phyloP scores from a whole-genome alignment of 2,329 filamentous ascomycete species.

The Zasmidium citrigriseum region DNA sequence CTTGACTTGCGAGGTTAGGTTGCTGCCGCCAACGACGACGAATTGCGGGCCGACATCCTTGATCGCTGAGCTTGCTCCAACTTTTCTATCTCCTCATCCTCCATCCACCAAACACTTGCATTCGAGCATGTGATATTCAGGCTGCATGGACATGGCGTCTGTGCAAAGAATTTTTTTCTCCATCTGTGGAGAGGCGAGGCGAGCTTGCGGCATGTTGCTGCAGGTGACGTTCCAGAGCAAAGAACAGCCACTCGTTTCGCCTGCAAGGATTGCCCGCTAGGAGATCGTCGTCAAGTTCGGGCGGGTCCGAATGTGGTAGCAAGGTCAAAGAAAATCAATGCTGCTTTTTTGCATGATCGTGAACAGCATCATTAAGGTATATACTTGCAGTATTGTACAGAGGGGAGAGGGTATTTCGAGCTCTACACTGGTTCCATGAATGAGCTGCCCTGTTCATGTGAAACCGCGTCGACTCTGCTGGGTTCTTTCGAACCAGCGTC shows the following conservation, averaged over 20 bases:
- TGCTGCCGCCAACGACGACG: neutral
- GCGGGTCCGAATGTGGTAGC: neutral
- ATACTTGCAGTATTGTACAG: too few relatives aligned
- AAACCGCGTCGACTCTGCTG: too few relatives aligned
- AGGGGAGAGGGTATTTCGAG: too few relatives aligned
- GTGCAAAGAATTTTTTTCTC: neutral
- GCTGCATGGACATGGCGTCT: neutral
- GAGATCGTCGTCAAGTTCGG: neutral
- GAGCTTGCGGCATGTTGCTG: neutral
- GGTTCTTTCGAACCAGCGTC: too few relatives aligned
- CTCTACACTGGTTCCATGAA: too few relatives aligned
- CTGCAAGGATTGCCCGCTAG: neutral
- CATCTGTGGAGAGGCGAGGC: neutral
- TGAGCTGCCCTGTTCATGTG: too few relatives aligned
- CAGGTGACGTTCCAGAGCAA: too few relatives aligned
- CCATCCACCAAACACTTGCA: neutral
- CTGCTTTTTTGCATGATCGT: slow-evolving; percentile 3
- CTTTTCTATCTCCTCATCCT: neutral
- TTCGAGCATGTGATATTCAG: neutral
- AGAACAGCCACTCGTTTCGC: neutral
- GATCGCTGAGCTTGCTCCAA: neutral
- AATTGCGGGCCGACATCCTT: neutral
- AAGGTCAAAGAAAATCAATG: neutral
- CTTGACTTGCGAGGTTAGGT: too few relatives aligned
- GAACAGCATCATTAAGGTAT: too few relatives aligned